Percentiles rank a stretch among this genome's conserved stretches.
These are phyloP conservation scores for Cladosporium austrohemisphaericum DNA, from an alignment of 2,329 filamentous ascomycete species.

Conservation along the genomic window DNA sequence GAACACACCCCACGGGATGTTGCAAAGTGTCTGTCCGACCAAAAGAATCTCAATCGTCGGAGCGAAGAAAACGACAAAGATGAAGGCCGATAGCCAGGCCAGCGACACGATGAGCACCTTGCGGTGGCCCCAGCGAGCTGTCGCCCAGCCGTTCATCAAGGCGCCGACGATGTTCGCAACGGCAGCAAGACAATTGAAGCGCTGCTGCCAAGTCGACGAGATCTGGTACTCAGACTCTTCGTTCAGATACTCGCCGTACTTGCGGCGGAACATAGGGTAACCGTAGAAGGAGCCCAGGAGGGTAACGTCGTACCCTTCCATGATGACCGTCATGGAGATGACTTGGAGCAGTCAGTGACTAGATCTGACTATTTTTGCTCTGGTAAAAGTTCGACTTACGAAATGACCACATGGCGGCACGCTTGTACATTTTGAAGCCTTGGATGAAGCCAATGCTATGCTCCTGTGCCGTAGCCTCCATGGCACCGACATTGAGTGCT, in stretches of 20 bases:
- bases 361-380: neutral
- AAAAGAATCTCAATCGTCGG: conserved; percentile 42
- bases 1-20: conserved; percentile 59
- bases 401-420: conserved; percentile 73
- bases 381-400: conserved; percentile 14
- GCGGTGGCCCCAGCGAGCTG: conserved; percentile 9
- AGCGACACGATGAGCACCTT: conserved; percentile 7
- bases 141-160: conserved; percentile 7
- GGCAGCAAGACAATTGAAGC: conserved; percentile 53
- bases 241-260: conserved; percentile 37
- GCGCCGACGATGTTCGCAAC: conserved; percentile 17
- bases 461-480: conserved; percentile 46
- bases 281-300: conserved; percentile 34
- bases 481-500: conserved; percentile 27
- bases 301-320: conserved; percentile 40
- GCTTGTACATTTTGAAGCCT: conserved; percentile 78
- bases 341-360: neutral
- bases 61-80: conserved; percentile 54
- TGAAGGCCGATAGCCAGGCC: conserved; percentile 36
- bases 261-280: conserved; percentile 27
- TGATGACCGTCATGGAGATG: conserved; percentile 36
- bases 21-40: conserved; percentile 52
- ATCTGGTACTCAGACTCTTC: conserved; percentile 40
- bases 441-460: conserved; percentile 58
- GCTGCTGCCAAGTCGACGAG: conserved; percentile 56